These are phyloP conservation scores for Pilaira anomala DNA, from an alignment of 192 early-diverging fungal genomes.

Conservation along the genomic window DNA sequence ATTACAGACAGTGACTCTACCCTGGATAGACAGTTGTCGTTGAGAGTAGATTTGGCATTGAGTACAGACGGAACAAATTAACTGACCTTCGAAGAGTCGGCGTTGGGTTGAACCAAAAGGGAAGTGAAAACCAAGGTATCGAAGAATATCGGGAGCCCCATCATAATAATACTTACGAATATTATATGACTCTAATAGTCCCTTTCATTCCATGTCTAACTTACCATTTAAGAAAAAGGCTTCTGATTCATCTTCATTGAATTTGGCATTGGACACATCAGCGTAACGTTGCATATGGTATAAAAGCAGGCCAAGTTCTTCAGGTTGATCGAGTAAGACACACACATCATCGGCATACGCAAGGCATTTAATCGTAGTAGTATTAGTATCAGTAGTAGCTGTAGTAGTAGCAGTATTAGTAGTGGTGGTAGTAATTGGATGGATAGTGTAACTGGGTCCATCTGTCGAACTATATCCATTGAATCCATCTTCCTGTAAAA, in stretches of 20 bases:
- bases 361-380: not conserved
- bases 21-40: not conserved
- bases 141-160: not conserved
- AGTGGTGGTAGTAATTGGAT: not conserved
- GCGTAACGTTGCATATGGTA: not conserved
- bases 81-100: not conserved
- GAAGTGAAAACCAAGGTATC: not conserved
- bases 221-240: not conserved
- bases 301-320: not conserved
- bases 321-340: not conserved
- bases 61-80: not conserved
- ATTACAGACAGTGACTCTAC: not conserved
- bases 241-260: not conserved
- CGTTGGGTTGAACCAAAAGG: not conserved
- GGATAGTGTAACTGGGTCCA: not conserved
- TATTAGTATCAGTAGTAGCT: too few relatives aligned
- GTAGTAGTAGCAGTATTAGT: too few relatives aligned
- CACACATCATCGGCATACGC: slow-evolving; percentile 25
- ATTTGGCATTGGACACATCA: not conserved
- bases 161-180: not conserved
- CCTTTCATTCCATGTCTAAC: too few relatives aligned
- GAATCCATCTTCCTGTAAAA: not conserved
- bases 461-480: not conserved
- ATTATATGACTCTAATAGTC: not conserved
- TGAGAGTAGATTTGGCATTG: not conserved